These are phyloP conservation scores for Coelastrella sp. DNA, from an alignment of 139 green algal species.

Conservation along the genomic window DNA sequence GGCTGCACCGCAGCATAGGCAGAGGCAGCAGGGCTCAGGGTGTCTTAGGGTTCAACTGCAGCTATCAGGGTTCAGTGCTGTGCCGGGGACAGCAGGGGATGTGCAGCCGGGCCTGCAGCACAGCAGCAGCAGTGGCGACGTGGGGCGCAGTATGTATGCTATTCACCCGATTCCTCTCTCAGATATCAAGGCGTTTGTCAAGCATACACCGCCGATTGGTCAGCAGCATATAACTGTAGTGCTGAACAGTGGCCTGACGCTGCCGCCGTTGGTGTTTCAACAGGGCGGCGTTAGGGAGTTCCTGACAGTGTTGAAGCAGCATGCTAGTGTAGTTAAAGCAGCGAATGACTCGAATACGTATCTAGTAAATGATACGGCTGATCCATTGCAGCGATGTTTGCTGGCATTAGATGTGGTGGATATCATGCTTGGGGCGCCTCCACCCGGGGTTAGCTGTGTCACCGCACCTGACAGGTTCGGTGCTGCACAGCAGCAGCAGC, in stretches of 20 bases:
- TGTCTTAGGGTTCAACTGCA: background rate
- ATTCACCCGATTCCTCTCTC: conserved; percentile 85
- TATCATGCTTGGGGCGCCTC: conserved; percentile 63
- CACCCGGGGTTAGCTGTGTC: conserved; percentile 52
- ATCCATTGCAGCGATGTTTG: conserved; percentile 82
- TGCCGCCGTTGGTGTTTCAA: conserved; percentile 87
- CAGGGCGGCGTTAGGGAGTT: conserved; percentile 75
- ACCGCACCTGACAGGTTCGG: background rate
- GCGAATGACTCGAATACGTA: conserved; percentile 75
- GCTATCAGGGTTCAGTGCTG: background rate
- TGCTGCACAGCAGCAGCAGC: no score
- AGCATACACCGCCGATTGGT: conserved; percentile 78
- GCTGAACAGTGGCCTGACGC: conserved; percentile 78
- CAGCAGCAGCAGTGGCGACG: conserved; percentile 4
- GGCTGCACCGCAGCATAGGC: background rate
- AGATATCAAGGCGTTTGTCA: conserved; percentile 83
- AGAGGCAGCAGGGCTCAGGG: conserved; percentile 3
- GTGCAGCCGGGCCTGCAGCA: background rate
- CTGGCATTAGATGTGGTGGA: conserved; percentile 70
- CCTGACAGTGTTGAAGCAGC: conserved; percentile 69
- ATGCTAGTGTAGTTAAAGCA: conserved; percentile 69
- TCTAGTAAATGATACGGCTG: conserved; percentile 86
- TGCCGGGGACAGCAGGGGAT: background rate
- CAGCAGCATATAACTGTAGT: conserved; percentile 82
- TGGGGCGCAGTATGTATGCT: conserved; percentile 66